Percentiles rank a stretch among this genome's conserved stretches.
These are phyloP conservation scores for Zygosaccharomyces pseudobailii DNA, from an alignment of 1,139 yeast genomes.

Conservation along the genomic window DNA sequence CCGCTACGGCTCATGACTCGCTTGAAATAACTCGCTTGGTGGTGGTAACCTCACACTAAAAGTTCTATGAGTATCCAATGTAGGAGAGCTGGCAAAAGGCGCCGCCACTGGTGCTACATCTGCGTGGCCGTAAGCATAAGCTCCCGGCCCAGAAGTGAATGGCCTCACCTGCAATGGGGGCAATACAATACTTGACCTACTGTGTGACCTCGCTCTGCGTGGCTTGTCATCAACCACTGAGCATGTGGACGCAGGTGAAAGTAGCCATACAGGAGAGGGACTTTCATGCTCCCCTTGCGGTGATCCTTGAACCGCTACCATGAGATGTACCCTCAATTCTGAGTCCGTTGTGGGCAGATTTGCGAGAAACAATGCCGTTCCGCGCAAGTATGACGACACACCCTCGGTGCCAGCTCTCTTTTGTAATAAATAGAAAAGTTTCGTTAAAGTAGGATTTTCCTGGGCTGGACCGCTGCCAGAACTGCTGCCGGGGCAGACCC, in stretches of 20 bases:
- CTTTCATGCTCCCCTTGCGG: conserved; percentile 3
- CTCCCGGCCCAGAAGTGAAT: not conserved
- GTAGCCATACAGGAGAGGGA: conserved; percentile 7
- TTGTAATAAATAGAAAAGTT: not conserved
- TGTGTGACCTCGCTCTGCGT: not conserved
- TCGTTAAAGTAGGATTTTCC: conserved; percentile 3
- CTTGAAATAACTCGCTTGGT: conserved; percentile 10
- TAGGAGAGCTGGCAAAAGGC: not conserved
- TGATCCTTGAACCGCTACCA: conserved; percentile 7
- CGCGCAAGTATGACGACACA: not conserved
- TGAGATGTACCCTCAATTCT: conserved; percentile 10
- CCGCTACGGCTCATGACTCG: not conserved
- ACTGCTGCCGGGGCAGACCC: conserved; percentile 19
- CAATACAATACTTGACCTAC: not conserved
- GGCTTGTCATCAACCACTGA: conserved; percentile 1
- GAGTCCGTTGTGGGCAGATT: conserved; percentile 10
- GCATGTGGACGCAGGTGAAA: conserved; percentile 7
- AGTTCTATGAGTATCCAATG: conserved; percentile 3
- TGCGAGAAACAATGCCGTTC: conserved; percentile 12
- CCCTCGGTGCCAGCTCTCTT: not conserved
- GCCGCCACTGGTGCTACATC: not conserved
- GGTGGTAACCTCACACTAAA: conserved; percentile 12
- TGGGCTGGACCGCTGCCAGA: not conserved
- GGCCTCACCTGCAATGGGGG: not conserved
- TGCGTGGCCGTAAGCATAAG: not conserved